phyloP scores from a whole-genome alignment of 139 green algal genomes.

The Ettlia oleoabundans region DNA sequence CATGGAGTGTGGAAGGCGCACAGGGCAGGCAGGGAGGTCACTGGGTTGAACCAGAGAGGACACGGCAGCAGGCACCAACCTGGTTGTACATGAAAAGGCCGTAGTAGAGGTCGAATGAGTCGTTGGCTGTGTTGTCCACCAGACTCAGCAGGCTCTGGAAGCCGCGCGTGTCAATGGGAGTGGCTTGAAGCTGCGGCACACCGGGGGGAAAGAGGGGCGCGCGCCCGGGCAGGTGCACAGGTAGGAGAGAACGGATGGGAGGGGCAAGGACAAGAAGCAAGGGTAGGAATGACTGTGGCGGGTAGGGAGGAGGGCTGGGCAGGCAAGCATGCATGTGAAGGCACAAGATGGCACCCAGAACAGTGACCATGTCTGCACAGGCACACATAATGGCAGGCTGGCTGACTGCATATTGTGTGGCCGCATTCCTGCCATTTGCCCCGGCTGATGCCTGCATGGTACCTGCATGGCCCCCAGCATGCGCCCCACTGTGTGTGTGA shows the following conservation, averaged over 20 bases:
- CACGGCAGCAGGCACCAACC: conserved; percentile 23
- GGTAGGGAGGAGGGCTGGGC: too few species aligned
- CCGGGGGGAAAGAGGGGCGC: neutral
- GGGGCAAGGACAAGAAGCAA: neutral
- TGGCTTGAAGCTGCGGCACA: conserved; percentile 61
- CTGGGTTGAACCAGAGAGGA: too few species aligned
- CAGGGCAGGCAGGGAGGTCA: neutral
- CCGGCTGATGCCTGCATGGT: neutral
- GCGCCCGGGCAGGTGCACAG: neutral
- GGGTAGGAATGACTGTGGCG: too few species aligned
- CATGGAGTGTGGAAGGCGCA: neutral
- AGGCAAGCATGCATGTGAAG: too few species aligned
- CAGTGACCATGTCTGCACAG: too few species aligned
- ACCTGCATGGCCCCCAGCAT: conserved; percentile 79
- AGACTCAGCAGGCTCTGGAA: conserved; percentile 93
- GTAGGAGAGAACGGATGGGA: too few species aligned
- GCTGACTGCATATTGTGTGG: too few species aligned
- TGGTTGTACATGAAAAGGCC: conserved; percentile 99
- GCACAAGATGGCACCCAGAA: too few species aligned
- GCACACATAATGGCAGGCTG: too few species aligned
- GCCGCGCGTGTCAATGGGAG: conserved; percentile 95
- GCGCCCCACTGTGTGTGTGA: conserved; percentile 97
- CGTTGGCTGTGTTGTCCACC: conserved; percentile 96
- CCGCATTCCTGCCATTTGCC: too few species aligned
- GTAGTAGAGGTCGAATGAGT: conserved; percentile 99